Evolutionary conservation across 2,329 filamentous ascomycete species (phyloP).

Genomic region (Fusarium acutatum): DNA sequence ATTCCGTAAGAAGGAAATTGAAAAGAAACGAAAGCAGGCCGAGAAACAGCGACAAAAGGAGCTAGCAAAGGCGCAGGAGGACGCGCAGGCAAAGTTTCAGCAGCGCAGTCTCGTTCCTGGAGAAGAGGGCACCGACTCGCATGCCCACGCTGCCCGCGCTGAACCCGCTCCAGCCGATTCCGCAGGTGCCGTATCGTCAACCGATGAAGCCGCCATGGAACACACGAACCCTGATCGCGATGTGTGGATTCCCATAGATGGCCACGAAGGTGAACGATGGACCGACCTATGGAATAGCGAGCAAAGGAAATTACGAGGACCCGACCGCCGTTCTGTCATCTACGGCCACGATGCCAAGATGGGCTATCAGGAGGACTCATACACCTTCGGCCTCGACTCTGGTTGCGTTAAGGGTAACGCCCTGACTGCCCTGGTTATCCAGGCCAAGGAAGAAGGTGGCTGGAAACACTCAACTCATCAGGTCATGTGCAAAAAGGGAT

Average conservation of each 20-base stretch:
- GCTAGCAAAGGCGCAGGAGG: constrained; percentile 26
- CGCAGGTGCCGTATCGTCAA: background rate
- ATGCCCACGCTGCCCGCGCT: constrained; percentile 7
- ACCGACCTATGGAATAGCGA: constrained; percentile 67
- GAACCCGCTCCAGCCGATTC: background rate
- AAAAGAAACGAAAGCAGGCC: constrained; percentile 37
- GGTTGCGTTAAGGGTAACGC: constrained; percentile 80
- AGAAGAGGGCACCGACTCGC: background rate
- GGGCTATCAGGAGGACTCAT: constrained; percentile 69
- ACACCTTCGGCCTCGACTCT: constrained; percentile 86
- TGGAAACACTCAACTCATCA: constrained; percentile 52
- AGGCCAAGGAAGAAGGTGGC: constrained; percentile 51
- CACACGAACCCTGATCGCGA: constrained; percentile 41
- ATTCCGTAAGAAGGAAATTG: constrained; percentile 49
- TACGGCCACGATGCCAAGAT: constrained; percentile 87
- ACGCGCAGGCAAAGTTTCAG: background rate
- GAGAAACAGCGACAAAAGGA: constrained; percentile 31
- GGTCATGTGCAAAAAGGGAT: constrained; percentile 49
- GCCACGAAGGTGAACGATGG: constrained; percentile 70
- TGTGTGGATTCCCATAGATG: constrained; percentile 51
- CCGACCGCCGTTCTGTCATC: constrained; percentile 70
- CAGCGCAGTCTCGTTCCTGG: constrained; percentile 3
- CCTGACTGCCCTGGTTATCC: constrained; percentile 80
- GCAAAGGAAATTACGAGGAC: constrained; percentile 49
- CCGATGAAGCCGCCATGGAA: constrained; percentile 2